Conservation (phyloP, 495 filamentous ascomycete species). For the Bacidia gigantensis region DNA sequence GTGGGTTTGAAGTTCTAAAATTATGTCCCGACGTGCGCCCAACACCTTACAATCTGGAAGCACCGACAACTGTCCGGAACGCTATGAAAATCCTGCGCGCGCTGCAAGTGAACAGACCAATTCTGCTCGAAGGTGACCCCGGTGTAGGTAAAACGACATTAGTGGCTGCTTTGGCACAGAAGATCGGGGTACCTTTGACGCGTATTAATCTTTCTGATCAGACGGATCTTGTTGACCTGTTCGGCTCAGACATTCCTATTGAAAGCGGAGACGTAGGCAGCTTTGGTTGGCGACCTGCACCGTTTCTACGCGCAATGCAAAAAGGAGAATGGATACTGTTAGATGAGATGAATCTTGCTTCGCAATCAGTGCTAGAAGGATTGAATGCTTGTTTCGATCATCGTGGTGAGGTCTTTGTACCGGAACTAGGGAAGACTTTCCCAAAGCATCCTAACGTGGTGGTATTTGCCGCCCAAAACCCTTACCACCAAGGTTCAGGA, state of each 20-base stretch:
- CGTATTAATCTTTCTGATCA: constrained; percentile 96
- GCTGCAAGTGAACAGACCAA: constrained; percentile 78
- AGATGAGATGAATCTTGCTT: constrained; percentile 98
- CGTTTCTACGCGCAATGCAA: constrained; percentile 93
- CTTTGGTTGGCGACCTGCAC: constrained; percentile 90
- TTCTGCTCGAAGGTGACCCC: constrained; percentile 87
- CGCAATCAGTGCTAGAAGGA: constrained; percentile 92
- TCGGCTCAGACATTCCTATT: constrained; percentile 90
- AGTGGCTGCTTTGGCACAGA: constrained; percentile 65
- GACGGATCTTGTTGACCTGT: constrained; percentile 92
- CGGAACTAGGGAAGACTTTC: constrained; percentile 89
- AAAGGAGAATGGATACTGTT: constrained; percentile 88
- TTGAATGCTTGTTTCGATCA: constrained; percentile 96
- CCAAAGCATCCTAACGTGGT: constrained; percentile 76
- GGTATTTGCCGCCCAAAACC: constrained; percentile 94
- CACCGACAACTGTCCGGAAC: constrained; percentile 80
- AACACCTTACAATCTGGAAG: constrained; percentile 60
- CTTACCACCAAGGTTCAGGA: constrained; percentile 91
- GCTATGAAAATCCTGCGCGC: constrained; percentile 81
- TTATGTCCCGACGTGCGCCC: constrained; percentile 34
- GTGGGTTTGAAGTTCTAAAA: constrained; percentile 55
- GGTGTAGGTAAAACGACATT: constrained; percentile 97
- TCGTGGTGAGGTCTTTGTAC: constrained; percentile 87
- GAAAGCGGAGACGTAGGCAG: constrained; percentile 76
- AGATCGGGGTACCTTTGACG: constrained; percentile 65